Conservation (phyloP, 75 land plant species). For the Selaginella tamariscina region DNA sequence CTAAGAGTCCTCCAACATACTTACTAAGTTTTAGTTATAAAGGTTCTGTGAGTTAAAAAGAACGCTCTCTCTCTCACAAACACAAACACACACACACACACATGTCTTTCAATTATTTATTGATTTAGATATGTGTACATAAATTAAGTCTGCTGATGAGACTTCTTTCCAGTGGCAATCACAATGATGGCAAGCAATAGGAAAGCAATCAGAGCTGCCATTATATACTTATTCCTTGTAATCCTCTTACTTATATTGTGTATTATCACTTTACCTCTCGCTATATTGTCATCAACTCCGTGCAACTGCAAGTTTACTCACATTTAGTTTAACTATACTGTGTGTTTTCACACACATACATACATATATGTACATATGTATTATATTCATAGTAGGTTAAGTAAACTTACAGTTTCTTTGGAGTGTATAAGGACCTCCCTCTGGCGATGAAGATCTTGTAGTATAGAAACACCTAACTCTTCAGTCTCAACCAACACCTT, state of each 20-base stretch:
- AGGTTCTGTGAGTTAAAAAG: too few relatives aligned
- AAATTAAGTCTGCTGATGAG: not conserved
- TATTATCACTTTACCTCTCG: not conserved
- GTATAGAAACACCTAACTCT: conserved; percentile 9
- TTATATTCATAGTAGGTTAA: too few relatives aligned
- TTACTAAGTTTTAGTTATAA: too few relatives aligned
- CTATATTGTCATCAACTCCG: not conserved
- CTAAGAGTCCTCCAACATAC: too few relatives aligned
- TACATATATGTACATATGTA: too few relatives aligned
- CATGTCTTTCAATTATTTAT: too few relatives aligned
- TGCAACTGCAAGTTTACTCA: too few relatives aligned
- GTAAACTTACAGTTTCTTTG: not conserved
- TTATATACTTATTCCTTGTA: not conserved
- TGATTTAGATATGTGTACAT: too few relatives aligned
- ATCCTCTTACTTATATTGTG: not conserved
- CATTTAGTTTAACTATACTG: too few relatives aligned
- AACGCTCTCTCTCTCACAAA: too few relatives aligned
- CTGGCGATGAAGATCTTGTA: conserved; percentile 13
- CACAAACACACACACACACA: too few relatives aligned
- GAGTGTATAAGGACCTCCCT: not conserved
- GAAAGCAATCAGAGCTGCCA: not conserved
- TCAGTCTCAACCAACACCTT: not conserved
- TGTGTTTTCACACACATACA: too few relatives aligned
- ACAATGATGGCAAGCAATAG: not conserved
- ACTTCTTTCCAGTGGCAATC: not conserved